Percentiles rank a stretch among this genome's conserved stretches.
These are phyloP conservation scores for Serendipita sp. DNA, from an alignment of 768 basidiomycete genomes.

Conservation along the genomic window DNA sequence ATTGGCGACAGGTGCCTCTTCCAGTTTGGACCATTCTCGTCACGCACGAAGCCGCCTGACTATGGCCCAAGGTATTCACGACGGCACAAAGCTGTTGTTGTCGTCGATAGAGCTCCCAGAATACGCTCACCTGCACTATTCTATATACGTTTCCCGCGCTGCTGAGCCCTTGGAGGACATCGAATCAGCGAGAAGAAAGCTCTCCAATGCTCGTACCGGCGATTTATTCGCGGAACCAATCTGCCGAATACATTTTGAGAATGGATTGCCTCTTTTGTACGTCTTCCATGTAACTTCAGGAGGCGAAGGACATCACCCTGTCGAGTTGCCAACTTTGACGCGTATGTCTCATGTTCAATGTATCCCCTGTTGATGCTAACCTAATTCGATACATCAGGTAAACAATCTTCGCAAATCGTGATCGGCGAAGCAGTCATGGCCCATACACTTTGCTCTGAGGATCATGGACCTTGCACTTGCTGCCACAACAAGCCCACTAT, in stretches of 20 bases:
- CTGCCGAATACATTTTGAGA: not conserved
- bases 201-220: not conserved
- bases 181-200: not conserved
- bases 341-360: not conserved
- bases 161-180: not conserved
- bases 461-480: constrained; percentile 2
- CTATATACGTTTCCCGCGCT: not conserved
- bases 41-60: not conserved
- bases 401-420: not conserved
- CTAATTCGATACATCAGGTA: not conserved
- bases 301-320: not conserved
- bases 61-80: constrained; percentile 2
- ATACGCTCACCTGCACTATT: not conserved
- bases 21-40: no score
- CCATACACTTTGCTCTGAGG: not conserved
- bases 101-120: constrained; percentile 4
- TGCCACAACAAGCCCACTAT: not conserved
- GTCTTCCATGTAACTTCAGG: not conserved
- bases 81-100: not conserved
- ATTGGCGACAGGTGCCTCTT: no score
- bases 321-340: not conserved
- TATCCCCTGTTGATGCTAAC: not conserved
- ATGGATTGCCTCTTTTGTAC: not conserved
- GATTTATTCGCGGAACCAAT: not conserved
- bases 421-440: not conserved